Evolutionary conservation across 495 filamentous ascomycete species (phyloP), one percentile per base, ranked within the genome.

Genomic region (Hyaloscypha bicolor): DNA sequence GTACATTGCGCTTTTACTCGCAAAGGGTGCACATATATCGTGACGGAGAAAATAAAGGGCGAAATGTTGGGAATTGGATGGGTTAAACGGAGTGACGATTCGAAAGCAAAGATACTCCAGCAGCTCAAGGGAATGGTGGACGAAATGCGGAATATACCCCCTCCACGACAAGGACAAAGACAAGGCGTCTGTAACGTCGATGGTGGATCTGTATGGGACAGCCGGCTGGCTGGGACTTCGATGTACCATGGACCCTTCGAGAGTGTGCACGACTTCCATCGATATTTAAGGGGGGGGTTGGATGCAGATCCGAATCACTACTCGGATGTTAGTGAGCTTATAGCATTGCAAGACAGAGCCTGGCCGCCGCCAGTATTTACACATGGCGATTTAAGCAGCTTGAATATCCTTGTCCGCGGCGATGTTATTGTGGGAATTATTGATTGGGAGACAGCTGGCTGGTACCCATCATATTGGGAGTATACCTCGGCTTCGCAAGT

Each of bases 371-470:
- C 45, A 33, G 64, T 55, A 32, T 73, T 77, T 37, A 78, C 74
- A 14, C 76, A 77, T 68, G 74, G 75, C 56, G 76, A 79, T 66
- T 60, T 79, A 19, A 79, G 72, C 45, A 78, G 67, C 60, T 64
- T 78, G 5, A 76, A 78, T 62, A 75, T 78, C 25, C 48, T 78
- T 31, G 74, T 70, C 9, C 56, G 63, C 35, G 70, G 66, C 31
- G 76, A 74, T 67, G 64, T 74, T 4, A 66, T 79, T 21, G 79
- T 82, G 31, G 80, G 80, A 19, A 82, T 85, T 63, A 72, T 85
- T 73, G 80, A 86, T 72, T 83, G 79, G 83, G 81, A 83, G 72
- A 81, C 78, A 21, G 79, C 81, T 64, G 80, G 80, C 35, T 85
- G 81, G 81, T 82, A 78, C 71, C 81, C 81, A 16, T 71, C 72